Evolutionary conservation across 106 monocot genomes (phyloP), one percentile per base, ranked within the genome.

Genomic region (Dactylorhiza incarnata): DNA sequence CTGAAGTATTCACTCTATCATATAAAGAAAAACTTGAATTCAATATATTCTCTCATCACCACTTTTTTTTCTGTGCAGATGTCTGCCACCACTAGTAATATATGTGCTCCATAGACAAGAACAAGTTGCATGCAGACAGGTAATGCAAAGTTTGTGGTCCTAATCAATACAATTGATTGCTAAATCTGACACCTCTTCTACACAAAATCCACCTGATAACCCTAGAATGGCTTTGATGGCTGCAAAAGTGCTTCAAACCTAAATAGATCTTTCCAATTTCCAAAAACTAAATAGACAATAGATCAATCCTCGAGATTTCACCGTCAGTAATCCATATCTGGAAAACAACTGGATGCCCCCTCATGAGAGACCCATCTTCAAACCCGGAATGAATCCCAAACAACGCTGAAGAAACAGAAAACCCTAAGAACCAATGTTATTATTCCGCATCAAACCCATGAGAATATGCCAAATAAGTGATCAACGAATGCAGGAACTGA

Each of bases 21-120:
- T 46, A 45, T 46, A 69, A 69, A 44, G 45, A 69, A 69, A 45
- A 45, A 69, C 43, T 46, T 46, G 52, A 69, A 69, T 69, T 7
- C 45, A 8, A 69, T 17, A 46, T 45, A 22, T 69, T 45, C 17
- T 69, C 66, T 69, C 37, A 37, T 17, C 69, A 45, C 19, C 69
- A 45, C 69, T 10, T 46, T 45, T 45, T 29, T 5, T 46, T 69
- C 29, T 26, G 66, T 66, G 26, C 65, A 65, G 65, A 26, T 9
- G 26, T 65, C 26, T 29, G 26, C 65, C n/a, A 29, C 29, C 14
- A 26, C 65, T 26, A 12, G 4, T 65, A 37, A 26, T 20, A 3
- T 9, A 65, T 26, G 26, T 29, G 29, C 24, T 45, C 45, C 29
- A 44, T n/a, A 69, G 19, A 69, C 20, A 16, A 13, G 17, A 69